Conservation (phyloP, 2,329 filamentous ascomycete species). For the Fusarium mangiferae region DNA sequence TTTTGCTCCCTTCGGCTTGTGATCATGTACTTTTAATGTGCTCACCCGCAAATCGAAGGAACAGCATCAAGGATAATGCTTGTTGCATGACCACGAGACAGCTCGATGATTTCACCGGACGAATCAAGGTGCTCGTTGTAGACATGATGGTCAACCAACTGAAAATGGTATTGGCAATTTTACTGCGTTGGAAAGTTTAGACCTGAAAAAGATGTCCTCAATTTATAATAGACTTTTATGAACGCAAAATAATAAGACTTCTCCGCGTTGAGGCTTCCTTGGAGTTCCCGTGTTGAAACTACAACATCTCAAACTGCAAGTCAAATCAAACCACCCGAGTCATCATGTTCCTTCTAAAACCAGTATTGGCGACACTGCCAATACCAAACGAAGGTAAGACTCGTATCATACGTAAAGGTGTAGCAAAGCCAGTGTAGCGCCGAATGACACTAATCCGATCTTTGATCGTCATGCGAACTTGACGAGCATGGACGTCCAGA, state of each 20-base stretch:
- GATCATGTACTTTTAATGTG: no score
- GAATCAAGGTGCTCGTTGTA: rapidly evolving
- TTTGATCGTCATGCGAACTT: slow-evolving; percentile 21
- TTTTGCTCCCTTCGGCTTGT: rapidly evolving
- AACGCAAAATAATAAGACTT: not conserved
- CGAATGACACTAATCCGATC: slow-evolving; percentile 31
- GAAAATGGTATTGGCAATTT: not conserved
- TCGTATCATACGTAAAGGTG: slow-evolving; percentile 39
- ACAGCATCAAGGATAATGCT: not conserved
- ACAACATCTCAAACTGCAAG: not conserved
- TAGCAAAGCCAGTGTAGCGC: slow-evolving; percentile 29
- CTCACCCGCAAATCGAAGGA: rapidly evolving
- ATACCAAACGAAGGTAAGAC: slow-evolving; percentile 38
- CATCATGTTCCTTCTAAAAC: slow-evolving; percentile 38
- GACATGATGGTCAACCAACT: not conserved
- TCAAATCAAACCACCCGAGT: slow-evolving; percentile 8
- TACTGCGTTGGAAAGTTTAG: rapidly evolving
- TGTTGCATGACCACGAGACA: not conserved
- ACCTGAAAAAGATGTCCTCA: not conserved
- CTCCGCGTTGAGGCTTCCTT: slow-evolving; percentile 30
- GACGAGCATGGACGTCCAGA: slow-evolving; percentile 35
- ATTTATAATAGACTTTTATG: not conserved
- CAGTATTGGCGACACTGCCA: slow-evolving; percentile 40
- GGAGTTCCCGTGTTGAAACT: slow-evolving; percentile 33
- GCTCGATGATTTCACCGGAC: no score